A percentile compares a stretch with the other conserved stretches of the same genome.
Conservation (phyloP, 495 filamentous ascomycete species). For the Penicillium flavigenum region DNA sequence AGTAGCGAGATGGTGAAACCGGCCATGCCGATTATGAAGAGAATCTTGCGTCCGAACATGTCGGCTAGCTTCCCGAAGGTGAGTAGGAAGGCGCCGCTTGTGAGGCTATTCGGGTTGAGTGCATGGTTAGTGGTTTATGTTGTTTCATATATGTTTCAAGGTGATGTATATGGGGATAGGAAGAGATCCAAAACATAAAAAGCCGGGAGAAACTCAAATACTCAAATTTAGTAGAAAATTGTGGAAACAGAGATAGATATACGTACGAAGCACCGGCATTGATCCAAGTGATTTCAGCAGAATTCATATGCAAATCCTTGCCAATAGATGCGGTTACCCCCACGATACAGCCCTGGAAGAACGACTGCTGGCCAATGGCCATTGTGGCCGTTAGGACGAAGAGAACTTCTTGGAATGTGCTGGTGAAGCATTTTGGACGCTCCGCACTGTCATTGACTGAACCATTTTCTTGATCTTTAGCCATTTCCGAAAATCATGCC, state of each 20-base stretch:
- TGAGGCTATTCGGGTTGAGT: conserved; percentile 45
- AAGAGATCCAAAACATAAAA: not conserved
- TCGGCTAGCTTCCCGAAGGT: conserved; percentile 73
- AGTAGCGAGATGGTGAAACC: conserved; percentile 60
- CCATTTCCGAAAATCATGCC: not conserved
- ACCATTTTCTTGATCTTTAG: conserved; percentile 17
- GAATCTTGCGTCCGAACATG: conserved; percentile 66
- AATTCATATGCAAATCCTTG: conserved; percentile 61
- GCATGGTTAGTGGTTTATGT: conserved; percentile 13
- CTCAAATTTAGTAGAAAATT: not conserved
- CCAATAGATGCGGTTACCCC: conserved; percentile 66
- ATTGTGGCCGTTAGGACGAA: conserved; percentile 69
- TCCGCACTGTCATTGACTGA: conserved; percentile 13
- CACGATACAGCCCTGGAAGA: conserved; percentile 57
- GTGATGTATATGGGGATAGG: not conserved
- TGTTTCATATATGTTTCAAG: too few species aligned
- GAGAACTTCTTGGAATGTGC: conserved; percentile 61
- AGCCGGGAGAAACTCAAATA: not conserved
- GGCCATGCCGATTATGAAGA: conserved; percentile 66
- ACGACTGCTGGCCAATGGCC: conserved; percentile 63
- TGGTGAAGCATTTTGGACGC: conserved; percentile 60
- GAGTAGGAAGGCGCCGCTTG: conserved; percentile 69
- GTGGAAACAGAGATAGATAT: not conserved
- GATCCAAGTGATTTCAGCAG: conserved; percentile 72
- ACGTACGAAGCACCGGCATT: conserved; percentile 59